Evolutionary conservation across 2,329 filamentous ascomycete genomes (phyloP).

Genomic region (Dryadomyces quercivorus): DNA sequence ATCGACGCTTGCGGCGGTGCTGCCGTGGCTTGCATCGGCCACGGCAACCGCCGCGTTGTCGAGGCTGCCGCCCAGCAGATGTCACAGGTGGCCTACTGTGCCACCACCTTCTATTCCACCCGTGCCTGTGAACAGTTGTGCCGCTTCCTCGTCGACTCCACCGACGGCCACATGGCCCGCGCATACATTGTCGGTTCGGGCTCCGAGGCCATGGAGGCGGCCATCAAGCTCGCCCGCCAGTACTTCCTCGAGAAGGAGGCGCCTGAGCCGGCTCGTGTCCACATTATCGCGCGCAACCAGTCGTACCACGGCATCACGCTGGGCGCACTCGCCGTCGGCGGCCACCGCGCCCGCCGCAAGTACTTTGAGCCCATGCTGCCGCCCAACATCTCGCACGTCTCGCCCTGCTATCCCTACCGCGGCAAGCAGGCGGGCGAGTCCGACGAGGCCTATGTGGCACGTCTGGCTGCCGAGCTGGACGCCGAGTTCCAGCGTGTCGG

Average conservation of each 20-base stretch:
- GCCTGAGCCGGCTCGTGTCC: slow-evolving; percentile 40
- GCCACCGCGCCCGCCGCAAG: slow-evolving; percentile 45
- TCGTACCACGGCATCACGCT: slow-evolving; percentile 66
- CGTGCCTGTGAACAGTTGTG: slow-evolving; percentile 27
- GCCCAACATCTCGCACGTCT: slow-evolving; percentile 45
- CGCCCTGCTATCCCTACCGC: slow-evolving; percentile 55
- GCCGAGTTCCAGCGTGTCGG: slow-evolving; percentile 52
- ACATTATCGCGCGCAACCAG: slow-evolving; percentile 54
- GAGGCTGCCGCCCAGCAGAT: slow-evolving; percentile 28
- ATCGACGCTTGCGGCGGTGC: slow-evolving; percentile 34
- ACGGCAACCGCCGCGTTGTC: slow-evolving; percentile 27
- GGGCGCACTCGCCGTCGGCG: slow-evolving; percentile 52
- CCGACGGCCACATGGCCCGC: slow-evolving; percentile 23
- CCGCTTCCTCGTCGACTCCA: slow-evolving; percentile 22
- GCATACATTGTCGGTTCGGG: slow-evolving; percentile 29
- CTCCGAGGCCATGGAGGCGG: slow-evolving; percentile 54
- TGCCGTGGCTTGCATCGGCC: slow-evolving; percentile 34
- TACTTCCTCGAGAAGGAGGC: slow-evolving; percentile 47
- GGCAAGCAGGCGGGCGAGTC: slow-evolving; percentile 37
- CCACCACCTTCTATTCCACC: slow-evolving; percentile 29
- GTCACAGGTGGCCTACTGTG: slow-evolving; percentile 27
- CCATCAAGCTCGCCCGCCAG: slow-evolving; percentile 51
- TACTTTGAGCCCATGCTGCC: slow-evolving; percentile 52
- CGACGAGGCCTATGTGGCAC: slow-evolving; percentile 44
- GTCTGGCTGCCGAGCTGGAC: slow-evolving; percentile 54